Evolutionary conservation across 2,329 filamentous ascomycete genomes (phyloP).

Genomic region (Trichoderma brevicompactum): DNA sequence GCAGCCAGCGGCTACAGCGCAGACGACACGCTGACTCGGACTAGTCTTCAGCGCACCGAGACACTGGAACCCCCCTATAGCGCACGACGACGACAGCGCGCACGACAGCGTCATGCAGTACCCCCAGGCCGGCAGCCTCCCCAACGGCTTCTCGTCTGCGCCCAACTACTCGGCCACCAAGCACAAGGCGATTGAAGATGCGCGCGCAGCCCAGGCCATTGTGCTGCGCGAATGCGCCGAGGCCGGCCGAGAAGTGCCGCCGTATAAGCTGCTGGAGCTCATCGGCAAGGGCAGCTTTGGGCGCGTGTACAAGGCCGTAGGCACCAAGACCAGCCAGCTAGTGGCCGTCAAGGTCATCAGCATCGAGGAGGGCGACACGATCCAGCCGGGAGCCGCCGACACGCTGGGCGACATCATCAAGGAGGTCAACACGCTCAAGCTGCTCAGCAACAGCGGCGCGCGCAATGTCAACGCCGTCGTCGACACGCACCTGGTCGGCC

Average conservation of each 20-base stretch:
- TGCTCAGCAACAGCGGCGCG: conserved; percentile 72
- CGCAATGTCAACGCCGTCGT: conserved; percentile 80
- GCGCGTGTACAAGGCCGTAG: conserved; percentile 69
- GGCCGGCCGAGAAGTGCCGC: conserved; percentile 61
- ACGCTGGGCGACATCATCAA: conserved; percentile 67
- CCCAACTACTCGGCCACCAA: conserved; percentile 40
- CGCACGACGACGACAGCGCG: neutral
- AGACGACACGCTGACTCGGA: neutral
- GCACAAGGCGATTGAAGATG: conserved; percentile 67
- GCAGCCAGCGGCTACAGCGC: conserved; percentile 20
- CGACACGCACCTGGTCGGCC: conserved; percentile 75
- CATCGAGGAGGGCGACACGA: conserved; percentile 70
- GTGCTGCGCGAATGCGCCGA: conserved; percentile 65
- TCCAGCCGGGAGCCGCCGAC: conserved; percentile 60
- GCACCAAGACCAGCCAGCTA: conserved; percentile 42
- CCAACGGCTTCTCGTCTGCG: conserved; percentile 23
- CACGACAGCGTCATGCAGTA: conserved; percentile 23
- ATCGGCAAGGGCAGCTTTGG: conserved; percentile 77
- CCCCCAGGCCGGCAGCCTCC: conserved; percentile 24
- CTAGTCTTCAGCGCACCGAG: conserved; percentile 1
- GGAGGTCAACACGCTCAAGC: conserved; percentile 67
- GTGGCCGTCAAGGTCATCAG: conserved; percentile 78
- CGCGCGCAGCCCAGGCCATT: conserved; percentile 66
- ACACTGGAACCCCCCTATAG: conserved; percentile 11
- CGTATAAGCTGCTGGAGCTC: conserved; percentile 68